These are phyloP conservation scores for Paecilomyces dactylethromorphus DNA, from an alignment of 2,329 filamentous ascomycete genomes.

Conservation along the genomic window DNA sequence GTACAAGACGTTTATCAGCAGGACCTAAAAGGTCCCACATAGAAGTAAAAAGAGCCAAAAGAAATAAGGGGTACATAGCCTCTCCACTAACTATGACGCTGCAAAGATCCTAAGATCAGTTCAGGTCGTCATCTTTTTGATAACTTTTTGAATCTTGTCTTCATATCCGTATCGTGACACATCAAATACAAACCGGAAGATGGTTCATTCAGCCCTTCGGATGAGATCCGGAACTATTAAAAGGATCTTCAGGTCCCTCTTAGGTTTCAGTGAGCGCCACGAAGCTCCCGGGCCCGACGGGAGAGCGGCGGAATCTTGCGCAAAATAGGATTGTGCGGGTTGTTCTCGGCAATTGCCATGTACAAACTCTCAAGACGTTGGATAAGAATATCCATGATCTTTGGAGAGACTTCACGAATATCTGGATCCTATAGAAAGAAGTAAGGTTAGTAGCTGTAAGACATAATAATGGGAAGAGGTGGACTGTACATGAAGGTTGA, in stretches of 20 bases:
- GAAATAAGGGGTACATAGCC: background rate
- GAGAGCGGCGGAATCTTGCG: conserved; percentile 44
- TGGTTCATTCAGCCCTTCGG: background rate
- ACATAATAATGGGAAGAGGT: background rate
- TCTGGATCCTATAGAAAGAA: conserved; percentile 41
- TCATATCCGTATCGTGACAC: background rate
- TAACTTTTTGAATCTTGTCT: background rate
- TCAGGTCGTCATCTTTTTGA: background rate
- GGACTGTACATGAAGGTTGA: conserved; percentile 47
- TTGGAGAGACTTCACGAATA: conserved; percentile 50
- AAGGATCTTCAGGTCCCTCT: background rate
- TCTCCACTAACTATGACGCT: background rate
- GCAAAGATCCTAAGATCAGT: background rate
- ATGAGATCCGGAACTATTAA: background rate
- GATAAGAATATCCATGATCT: conserved; percentile 54
- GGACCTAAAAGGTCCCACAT: background rate
- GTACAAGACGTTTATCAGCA: background rate
- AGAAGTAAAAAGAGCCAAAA: background rate
- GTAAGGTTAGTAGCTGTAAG: conserved; percentile 4
- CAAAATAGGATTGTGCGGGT: conserved; percentile 46
- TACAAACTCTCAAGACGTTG: conserved; percentile 52
- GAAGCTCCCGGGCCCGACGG: conserved; percentile 34
- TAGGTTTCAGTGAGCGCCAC: conserved; percentile 5
- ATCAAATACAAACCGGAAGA: background rate
- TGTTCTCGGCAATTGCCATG: conserved; percentile 48